phyloP scores from a whole-genome alignment of 2,329 filamentous ascomycete genomes.

The Apiospora phragmitis region DNA sequence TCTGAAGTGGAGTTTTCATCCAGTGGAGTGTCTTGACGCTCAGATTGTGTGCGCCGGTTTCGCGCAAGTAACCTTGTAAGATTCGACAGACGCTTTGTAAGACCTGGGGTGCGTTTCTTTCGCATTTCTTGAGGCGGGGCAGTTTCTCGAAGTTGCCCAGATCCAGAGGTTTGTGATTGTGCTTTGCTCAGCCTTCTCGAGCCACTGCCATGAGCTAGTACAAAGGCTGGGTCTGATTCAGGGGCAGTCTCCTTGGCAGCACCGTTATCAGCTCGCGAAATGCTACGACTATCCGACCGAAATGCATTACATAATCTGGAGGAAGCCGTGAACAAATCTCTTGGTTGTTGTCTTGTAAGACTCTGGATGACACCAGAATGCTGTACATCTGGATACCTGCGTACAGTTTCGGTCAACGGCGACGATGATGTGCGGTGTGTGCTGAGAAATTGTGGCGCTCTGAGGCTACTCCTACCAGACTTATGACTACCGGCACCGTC shows the following conservation, averaged over 20 bases:
- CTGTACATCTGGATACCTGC: constrained; percentile 20
- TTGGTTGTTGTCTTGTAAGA: constrained; percentile 21
- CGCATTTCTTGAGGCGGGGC: neutral
- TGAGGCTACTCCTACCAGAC: constrained; percentile 25
- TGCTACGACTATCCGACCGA: constrained; percentile 5
- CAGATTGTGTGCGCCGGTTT: neutral
- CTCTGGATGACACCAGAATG: constrained; percentile 18
- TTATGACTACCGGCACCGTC: constrained; percentile 6
- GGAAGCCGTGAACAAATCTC: constrained; percentile 27
- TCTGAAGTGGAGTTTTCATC: neutral
- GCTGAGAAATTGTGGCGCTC: constrained; percentile 23
- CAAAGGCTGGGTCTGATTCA: neutral
- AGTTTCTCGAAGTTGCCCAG: neutral
- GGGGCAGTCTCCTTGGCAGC: neutral
- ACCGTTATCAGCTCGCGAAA: neutral
- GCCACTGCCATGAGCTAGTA: neutral
- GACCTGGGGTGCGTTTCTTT: neutral
- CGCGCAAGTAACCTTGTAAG: neutral
- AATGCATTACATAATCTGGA: constrained; percentile 14
- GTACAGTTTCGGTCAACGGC: constrained; percentile 23
- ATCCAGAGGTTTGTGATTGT: neutral
- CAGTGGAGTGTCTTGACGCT: neutral
- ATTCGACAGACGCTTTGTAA: neutral
- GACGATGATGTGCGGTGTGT: neutral
- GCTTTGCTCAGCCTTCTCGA: neutral